Percentiles rank a stretch among this genome's conserved stretches.
These are phyloP conservation scores for Syzygium aromaticum DNA, from an alignment of 345 rosid species.

Conservation along the genomic window DNA sequence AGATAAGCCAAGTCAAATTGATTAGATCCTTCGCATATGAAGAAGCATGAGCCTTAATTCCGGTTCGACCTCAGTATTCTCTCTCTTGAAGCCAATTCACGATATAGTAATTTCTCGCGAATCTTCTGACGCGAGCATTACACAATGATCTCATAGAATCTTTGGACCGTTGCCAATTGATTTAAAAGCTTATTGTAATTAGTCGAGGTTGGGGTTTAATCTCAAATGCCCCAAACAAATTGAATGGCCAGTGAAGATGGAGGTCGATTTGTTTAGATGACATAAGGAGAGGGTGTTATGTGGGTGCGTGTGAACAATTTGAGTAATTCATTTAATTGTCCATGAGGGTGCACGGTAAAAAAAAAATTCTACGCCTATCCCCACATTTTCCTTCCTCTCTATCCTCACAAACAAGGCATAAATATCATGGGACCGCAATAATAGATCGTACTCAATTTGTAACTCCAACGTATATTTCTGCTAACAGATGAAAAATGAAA, in stretches of 20 bases:
- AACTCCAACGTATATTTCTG: not conserved
- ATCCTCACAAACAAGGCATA: not conserved
- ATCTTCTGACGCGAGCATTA: not conserved
- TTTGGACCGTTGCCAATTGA: fast-evolving
- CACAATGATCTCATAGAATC: fast-evolving
- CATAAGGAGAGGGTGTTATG: not conserved
- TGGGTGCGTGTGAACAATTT: not conserved
- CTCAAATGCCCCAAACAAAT: not conserved
- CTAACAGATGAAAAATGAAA: not conserved
- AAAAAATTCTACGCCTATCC: not conserved
- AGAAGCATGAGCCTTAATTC: not conserved
- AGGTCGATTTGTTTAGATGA: not conserved
- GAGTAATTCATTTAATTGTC: not conserved
- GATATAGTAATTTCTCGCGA: not conserved
- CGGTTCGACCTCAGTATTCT: not conserved
- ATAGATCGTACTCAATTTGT: not conserved
- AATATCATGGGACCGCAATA: not conserved
- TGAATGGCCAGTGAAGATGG: not conserved
- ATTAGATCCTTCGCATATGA: not conserved
- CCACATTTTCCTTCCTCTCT: not conserved
- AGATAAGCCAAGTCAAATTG: not conserved
- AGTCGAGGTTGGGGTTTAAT: not conserved
- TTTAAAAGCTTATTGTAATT: not conserved
- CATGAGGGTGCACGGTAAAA: not conserved
- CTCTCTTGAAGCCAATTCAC: not conserved